phyloP scores from a whole-genome alignment of 306 rosid genomes.

The Castanospermum australe region DNA sequence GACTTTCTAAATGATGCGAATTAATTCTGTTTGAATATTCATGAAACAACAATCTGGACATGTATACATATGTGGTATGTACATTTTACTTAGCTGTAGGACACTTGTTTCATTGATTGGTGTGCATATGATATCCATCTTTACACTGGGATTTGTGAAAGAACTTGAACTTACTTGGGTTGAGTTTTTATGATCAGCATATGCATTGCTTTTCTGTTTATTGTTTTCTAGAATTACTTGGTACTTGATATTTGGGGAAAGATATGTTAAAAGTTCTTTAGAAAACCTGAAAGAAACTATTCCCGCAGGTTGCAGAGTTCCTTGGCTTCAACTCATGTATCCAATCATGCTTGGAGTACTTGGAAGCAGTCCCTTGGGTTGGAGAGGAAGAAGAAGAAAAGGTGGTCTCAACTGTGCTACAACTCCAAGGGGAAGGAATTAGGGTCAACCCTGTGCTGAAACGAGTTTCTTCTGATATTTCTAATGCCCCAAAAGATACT shows the following conservation, averaged over 20 bases:
- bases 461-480: constrained; percentile 71
- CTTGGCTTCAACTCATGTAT: constrained; percentile 81
- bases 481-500: constrained; percentile 69
- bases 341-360: constrained; percentile 81
- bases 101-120: not conserved
- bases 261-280: not conserved
- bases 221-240: not conserved
- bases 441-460: constrained; percentile 83
- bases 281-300: constrained; percentile 15
- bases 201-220: not conserved
- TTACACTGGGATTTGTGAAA: not conserved
- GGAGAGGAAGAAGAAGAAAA: constrained; percentile 97
- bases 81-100: not conserved
- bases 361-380: constrained; percentile 97
- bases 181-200: not conserved
- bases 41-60: not conserved
- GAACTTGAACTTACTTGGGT: not conserved
- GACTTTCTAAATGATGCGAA: not conserved
- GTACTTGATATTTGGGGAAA: not conserved
- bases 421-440: constrained; percentile 82
- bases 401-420: constrained; percentile 72
- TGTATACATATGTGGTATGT: not conserved
- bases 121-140: constrained; percentile 1
- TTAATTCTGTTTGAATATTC: not conserved
- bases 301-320: constrained; percentile 75